These are phyloP conservation scores for Sugiyamaella valdiviana DNA, from an alignment of 805 yeast species.

Conservation along the genomic window DNA sequence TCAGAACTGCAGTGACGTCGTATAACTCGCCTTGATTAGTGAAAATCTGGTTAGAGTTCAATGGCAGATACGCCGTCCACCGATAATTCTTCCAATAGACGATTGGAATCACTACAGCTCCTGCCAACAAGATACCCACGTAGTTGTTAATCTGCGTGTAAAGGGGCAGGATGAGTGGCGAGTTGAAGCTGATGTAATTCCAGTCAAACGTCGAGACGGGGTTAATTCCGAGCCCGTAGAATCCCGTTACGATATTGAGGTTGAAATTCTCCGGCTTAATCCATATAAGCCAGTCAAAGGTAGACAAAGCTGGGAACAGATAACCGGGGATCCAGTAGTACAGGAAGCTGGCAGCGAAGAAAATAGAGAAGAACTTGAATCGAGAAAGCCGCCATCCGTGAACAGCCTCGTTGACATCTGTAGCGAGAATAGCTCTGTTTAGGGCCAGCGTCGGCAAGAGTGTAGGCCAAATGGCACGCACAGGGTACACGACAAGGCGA, in stretches of 20 bases:
- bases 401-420: constrained; percentile 39
- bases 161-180: constrained; percentile 41
- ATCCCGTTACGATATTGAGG: constrained; percentile 60
- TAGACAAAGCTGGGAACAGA: constrained; percentile 54
- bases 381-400: constrained; percentile 59
- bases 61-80: constrained; percentile 57
- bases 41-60: constrained; percentile 47
- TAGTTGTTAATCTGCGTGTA: constrained; percentile 32
- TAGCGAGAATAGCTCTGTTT: constrained; percentile 39
- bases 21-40: constrained; percentile 48
- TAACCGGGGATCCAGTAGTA: constrained; percentile 69
- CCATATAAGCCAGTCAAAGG: constrained; percentile 62
- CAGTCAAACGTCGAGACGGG: constrained; percentile 45
- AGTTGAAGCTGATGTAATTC: constrained; percentile 30
- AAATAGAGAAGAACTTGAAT: constrained; percentile 44
- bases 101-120: constrained; percentile 40
- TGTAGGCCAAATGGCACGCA: constrained; percentile 42
- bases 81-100: constrained; percentile 50
- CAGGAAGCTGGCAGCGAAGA: constrained; percentile 39
- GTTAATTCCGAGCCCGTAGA: constrained; percentile 40
- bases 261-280: constrained; percentile 48
- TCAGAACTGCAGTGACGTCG: constrained; percentile 41
- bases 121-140: constrained; percentile 42
- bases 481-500: constrained; percentile 43
- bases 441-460: constrained; percentile 53